Percentiles rank a stretch among this genome's conserved stretches.
Evolutionary conservation across 805 yeast species (phyloP).

Genomic region (Candida xiaguanensis): DNA sequence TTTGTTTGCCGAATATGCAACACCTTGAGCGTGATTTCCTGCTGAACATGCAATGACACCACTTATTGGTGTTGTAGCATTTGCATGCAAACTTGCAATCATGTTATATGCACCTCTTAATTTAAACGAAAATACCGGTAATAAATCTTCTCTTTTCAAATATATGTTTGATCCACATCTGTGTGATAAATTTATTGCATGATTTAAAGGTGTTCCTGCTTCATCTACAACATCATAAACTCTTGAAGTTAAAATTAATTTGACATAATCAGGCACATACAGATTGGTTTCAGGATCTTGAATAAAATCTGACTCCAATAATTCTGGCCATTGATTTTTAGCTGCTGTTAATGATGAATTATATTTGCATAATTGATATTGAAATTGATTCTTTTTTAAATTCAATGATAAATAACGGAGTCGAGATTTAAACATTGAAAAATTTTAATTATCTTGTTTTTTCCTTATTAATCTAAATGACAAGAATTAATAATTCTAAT

Average conservation of each 20-base stretch:
- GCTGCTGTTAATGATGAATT: conserved; percentile 8
- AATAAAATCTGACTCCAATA: conserved; percentile 48
- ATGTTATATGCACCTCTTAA: conserved; percentile 96
- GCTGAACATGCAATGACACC: conserved; percentile 99
- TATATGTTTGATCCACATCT: conserved; percentile 71
- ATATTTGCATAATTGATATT: background rate
- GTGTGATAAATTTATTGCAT: conserved; percentile 71
- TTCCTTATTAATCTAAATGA: background rate
- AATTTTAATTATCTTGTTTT: too few relatives aligned
- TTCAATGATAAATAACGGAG: background rate
- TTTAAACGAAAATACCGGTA: conserved; percentile 95
- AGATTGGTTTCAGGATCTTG: conserved; percentile 39
- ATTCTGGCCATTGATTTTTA: conserved; percentile 41
- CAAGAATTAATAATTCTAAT: background rate
- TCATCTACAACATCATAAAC: conserved; percentile 88
- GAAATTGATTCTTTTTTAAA: background rate
- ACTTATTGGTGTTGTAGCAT: conserved; percentile 47
- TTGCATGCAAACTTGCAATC: conserved; percentile 80
- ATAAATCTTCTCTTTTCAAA: conserved; percentile 86
- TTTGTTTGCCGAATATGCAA: conserved; percentile 84
- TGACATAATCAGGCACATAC: conserved; percentile 84
- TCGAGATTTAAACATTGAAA: background rate
- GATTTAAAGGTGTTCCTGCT: conserved; percentile 76
- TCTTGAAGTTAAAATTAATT: conserved; percentile 83
- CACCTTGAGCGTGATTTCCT: conserved; percentile 99